Base-by-base conservation (phyloP, 2,329 filamentous ascomycete genomes). In the Raffaelea arxii region DNA sequence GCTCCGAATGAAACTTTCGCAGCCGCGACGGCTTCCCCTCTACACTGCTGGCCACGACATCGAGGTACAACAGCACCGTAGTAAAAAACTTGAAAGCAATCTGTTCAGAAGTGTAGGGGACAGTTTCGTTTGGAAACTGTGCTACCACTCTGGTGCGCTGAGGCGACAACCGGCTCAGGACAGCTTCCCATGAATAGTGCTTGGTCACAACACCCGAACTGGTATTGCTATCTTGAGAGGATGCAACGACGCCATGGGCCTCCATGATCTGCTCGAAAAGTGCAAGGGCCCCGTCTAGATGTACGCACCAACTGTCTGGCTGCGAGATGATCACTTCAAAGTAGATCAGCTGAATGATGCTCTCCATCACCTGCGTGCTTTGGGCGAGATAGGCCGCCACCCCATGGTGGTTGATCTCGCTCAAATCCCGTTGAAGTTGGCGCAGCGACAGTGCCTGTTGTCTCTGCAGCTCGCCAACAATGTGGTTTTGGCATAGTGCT, bases 271-370 rank as follows among this genome's bases (percentile, higher is more conserved):
- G 58, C 46, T 56, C 57, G 46, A 66, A 67, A n/a, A 69, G 58
- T 32, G 59, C 58, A 14, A 69, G 54, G 16, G 71, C 69, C 6
- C 65, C 65, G 44, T 64, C 63, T 4, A 68, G 62, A 49, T 69
- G 70, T 57, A 65, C 64, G 44, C 66, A 62, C 50, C 60, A 70
- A 4, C 64, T 69, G 4, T 64, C 63, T 18, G 61, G 60, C 36
- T 57, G 64, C 18, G 52, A 53, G 18, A 59, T 53, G 19, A 58
- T 52, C 10, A 60, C 54, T 51, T 71, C 68, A 46, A 67, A 69
- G 25, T 63, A 64, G 25, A 68, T 56, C 7, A 72, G 54, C 51
- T 71, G 67, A 25, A 69, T 58, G 48, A 68, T 62, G 54, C 64
- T 63, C 27, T 59, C 60, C 54, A 70, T 57, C 2, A 65, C 58